A percentile compares a stretch with the other conserved stretches of the same genome.
phyloP scores from a whole-genome alignment of 225 moss, liverwort and hornwort genomes.

The Climacium dendroides region DNA sequence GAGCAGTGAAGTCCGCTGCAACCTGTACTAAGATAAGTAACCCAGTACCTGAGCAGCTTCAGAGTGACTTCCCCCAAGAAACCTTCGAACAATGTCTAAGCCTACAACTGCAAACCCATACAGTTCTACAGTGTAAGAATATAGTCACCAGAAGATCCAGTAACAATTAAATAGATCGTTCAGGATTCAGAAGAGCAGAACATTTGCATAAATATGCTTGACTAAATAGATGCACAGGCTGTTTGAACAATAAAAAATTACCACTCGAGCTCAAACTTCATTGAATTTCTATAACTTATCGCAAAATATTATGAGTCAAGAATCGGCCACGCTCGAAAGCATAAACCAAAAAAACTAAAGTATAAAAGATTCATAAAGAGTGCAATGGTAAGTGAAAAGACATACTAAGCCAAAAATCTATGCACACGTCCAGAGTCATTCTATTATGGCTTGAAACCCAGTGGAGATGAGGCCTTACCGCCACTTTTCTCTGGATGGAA shows the following conservation, averaged over 20 bases:
- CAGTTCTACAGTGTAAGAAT: slow-evolving; percentile 20
- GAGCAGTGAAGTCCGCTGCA: neutral
- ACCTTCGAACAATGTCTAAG: slow-evolving; percentile 77
- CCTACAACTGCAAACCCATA: slow-evolving; percentile 60
- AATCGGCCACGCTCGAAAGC: neutral
- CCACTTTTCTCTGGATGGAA: slow-evolving; percentile 99
- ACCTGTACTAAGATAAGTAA: neutral
- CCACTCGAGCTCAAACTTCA: neutral
- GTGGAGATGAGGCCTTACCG: slow-evolving; percentile 20
- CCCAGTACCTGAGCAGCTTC: slow-evolving; percentile 56
- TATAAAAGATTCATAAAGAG: neutral
- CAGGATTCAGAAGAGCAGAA: neutral
- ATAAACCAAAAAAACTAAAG: neutral
- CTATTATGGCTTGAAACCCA: neutral
- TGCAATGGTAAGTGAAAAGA: neutral
- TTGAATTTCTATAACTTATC: neutral
- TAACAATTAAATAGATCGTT: neutral
- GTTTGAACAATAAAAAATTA: neutral
- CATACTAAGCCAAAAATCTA: neutral
- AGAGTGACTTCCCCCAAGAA: slow-evolving; percentile 64
- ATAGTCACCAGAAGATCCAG: neutral
- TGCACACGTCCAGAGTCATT: neutral
- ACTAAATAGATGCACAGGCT: neutral
- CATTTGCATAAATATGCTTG: neutral
- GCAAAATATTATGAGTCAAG: neutral